Base-by-base conservation (phyloP, 768 basidiomycete species). In the Mycena capillaripes region DNA sequence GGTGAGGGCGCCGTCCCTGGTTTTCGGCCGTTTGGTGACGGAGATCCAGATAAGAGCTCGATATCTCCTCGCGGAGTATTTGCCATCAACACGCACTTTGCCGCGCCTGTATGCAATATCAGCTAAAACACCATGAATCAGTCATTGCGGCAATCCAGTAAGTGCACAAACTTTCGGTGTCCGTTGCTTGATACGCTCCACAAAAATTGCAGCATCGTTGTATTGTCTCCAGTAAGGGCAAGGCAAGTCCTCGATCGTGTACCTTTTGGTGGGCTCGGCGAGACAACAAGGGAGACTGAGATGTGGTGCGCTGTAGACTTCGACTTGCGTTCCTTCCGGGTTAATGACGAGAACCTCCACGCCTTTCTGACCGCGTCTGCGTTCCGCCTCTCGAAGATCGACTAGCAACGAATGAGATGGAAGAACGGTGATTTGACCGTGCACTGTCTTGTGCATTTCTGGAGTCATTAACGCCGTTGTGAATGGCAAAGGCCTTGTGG, bases 351-450 rank as follows among this genome's bases (percentile, higher is more conserved):
- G 75, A 14, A 90, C 87, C 72, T 88, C 83, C 16, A 83, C 79
- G 7, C 87, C 89, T 70, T 81, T 85, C 32, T 82, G 77, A 7
- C 86, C 86, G 46, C 82, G 84, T 55, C 86, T 81, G 6, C 88
- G 83, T 71, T 89, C 86, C 32, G 86, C 85, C 78, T 89, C 87
- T n/a, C 89, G 85, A 59, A 90, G 87, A 76, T 91, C 89, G 30
- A 90, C 85, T 1, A 90, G 81, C n/a, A 88, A 71, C 25, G 86
- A 83, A 55, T 76, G 81, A 2, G 88, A 89, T 10, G 87, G 87
- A 11, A 90, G 78, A n/a, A 91, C 77, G 2, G 86, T 86, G 17
- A 90, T 69, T 46, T 85, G 85, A 0, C 89, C 89, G 50, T 85
- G 80, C 2, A 83, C 73, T 23, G 85, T 79, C 77, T 89, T 90